A percentile compares a stretch with the other conserved stretches of the same genome.
Conservation (phyloP, 495 filamentous ascomycete genomes). For the Hypoxylon rickii region DNA sequence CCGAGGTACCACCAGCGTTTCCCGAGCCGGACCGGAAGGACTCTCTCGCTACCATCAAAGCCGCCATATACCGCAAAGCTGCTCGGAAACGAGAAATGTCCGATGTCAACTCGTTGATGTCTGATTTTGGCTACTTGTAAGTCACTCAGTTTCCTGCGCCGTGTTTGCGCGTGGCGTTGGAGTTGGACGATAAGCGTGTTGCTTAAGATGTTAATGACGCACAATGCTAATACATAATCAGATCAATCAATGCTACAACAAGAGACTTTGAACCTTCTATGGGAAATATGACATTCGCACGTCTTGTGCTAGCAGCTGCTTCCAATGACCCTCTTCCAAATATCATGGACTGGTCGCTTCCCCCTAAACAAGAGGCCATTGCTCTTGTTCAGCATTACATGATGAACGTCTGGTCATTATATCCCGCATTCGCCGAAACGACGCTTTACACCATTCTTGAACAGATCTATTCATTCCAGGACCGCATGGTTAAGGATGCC, state of each 20-base stretch:
- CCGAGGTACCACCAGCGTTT: conserved; percentile 43
- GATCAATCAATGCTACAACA: conserved; percentile 88
- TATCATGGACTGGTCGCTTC: conserved; percentile 60
- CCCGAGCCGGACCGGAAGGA: conserved; percentile 57
- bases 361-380: conserved; percentile 65
- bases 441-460: conserved; percentile 76
- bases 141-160: no score
- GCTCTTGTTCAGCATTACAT: conserved; percentile 80
- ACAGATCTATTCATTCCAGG: conserved; percentile 70
- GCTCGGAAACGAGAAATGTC: conserved; percentile 65
- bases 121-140: conserved; percentile 80
- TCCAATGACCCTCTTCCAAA: conserved; percentile 66
- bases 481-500: conserved; percentile 65
- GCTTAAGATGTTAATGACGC: no score
- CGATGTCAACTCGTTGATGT: conserved; percentile 78
- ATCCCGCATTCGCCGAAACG: conserved; percentile 79
- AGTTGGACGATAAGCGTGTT: no score
- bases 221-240: conserved; percentile 39
- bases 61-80: conserved; percentile 63
- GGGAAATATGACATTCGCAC: conserved; percentile 82
- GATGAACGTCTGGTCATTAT: conserved; percentile 74
- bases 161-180: no score
- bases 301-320: conserved; percentile 75
- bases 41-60: conserved; percentile 61
- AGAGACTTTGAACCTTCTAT: conserved; percentile 89